Percentiles rank a stretch among this genome's conserved stretches.
Evolutionary conservation across 148 eudicot species (phyloP).

Genomic region (Rhododendron simsii): DNA sequence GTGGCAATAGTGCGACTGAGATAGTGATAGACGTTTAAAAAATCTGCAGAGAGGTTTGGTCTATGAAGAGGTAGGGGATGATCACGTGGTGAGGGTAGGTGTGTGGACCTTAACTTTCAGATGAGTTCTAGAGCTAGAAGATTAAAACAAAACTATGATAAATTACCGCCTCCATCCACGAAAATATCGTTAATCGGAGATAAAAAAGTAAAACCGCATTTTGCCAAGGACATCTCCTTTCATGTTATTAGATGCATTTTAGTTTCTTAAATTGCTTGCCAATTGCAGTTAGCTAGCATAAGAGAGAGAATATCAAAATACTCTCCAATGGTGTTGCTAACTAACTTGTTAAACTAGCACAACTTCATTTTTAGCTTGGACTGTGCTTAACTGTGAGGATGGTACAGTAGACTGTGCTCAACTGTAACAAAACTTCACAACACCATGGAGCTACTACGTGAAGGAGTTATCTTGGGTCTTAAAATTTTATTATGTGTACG

Average conservation of each 20-base stretch:
- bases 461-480: not conserved
- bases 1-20: not conserved
- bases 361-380: not conserved
- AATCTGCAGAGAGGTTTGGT: not conserved
- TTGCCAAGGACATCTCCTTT: not conserved
- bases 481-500: not conserved
- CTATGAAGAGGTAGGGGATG: not conserved
- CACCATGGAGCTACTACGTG: not conserved
- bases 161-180: not conserved
- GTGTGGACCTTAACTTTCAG: not conserved
- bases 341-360: not conserved
- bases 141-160: not conserved
- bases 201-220: not conserved
- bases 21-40: not conserved
- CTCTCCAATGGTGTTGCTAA: not conserved
- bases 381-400: not conserved
- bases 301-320: not conserved
- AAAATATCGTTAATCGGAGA: not conserved
- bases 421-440: not conserved
- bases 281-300: not conserved
- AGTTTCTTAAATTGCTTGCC: not conserved
- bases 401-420: not conserved
- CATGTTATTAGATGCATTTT: not conserved
- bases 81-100: not conserved
- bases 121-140: not conserved